Conservation (phyloP, 441 rosid genomes). For the Gossypium gossypioides region DNA sequence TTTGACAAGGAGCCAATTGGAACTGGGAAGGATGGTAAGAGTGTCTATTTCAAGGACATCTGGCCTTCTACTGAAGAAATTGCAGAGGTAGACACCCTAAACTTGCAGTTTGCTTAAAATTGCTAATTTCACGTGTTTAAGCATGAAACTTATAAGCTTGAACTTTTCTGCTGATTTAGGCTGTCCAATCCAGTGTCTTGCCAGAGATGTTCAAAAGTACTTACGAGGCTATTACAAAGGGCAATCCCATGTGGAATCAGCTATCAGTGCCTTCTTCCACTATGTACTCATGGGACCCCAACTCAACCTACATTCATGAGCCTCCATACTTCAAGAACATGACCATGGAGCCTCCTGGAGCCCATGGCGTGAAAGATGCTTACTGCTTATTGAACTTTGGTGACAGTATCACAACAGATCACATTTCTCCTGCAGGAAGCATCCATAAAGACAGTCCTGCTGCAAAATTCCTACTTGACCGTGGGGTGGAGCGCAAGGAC, state of each 20-base stretch:
- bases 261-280: slow-evolving; percentile 55
- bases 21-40: slow-evolving; percentile 68
- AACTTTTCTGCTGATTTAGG: slow-evolving; percentile 38
- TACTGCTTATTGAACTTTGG: slow-evolving; percentile 93
- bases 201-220: slow-evolving; percentile 90
- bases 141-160: slow-evolving; percentile 6
- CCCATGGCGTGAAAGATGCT: slow-evolving; percentile 88
- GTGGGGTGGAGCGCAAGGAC: slow-evolving; percentile 76
- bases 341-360: slow-evolving; percentile 90
- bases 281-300: slow-evolving; percentile 78
- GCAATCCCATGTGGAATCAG: slow-evolving; percentile 92
- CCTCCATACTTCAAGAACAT: slow-evolving; percentile 96
- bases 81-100: slow-evolving; percentile 53
- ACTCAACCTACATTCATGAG: slow-evolving; percentile 93
- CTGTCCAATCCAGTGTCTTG: slow-evolving; percentile 82
- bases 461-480: slow-evolving; percentile 77
- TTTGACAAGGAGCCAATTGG: slow-evolving; percentile 91
- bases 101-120: background rate
- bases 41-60: slow-evolving; percentile 69
- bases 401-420: slow-evolving; percentile 98
- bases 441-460: slow-evolving; percentile 96
- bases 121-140: slow-evolving; percentile 4
- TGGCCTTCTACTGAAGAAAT: slow-evolving; percentile 94
- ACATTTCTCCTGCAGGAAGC: slow-evolving; percentile 95
- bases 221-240: slow-evolving; percentile 81